phyloP scores from a whole-genome alignment of 2,329 filamentous ascomycete species.

The Sporothrix inflata region DNA sequence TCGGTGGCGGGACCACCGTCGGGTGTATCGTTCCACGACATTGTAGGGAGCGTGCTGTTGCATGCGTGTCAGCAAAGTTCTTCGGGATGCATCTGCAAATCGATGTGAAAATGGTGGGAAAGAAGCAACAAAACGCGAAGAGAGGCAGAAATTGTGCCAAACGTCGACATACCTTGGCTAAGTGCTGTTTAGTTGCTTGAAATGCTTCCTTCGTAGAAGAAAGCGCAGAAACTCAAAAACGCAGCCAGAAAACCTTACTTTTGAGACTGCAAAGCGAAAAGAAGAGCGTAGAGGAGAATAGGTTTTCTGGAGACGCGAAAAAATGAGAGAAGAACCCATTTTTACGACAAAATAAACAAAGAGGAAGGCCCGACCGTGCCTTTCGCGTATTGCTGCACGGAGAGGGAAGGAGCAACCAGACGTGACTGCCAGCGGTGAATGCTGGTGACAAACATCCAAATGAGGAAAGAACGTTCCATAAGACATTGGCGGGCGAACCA shows the following conservation, averaged over 20 bases:
- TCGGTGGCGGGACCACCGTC: not conserved
- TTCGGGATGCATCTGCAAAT: not conserved
- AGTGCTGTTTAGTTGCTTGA: not conserved
- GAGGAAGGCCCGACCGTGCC: not conserved
- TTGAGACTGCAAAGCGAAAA: not conserved
- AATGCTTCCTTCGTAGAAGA: not conserved
- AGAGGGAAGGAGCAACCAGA: conserved; percentile 7
- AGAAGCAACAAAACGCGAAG: too few species aligned
- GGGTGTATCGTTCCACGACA: conserved; percentile 8
- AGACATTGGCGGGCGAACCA: not conserved
- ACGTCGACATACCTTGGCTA: not conserved
- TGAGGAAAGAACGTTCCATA: not conserved
- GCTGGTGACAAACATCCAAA: not conserved
- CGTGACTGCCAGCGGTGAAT: conserved; percentile 3
- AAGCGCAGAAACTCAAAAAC: not conserved
- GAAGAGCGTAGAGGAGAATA: not conserved
- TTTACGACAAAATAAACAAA: not conserved
- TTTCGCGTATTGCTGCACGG: not conserved
- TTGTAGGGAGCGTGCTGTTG: not conserved
- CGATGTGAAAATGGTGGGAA: not conserved
- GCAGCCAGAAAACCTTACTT: not conserved
- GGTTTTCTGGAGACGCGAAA: not conserved
- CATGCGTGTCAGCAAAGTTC: not conserved
- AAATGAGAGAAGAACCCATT: not conserved
- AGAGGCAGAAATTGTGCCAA: not conserved